Base-by-base conservation (phyloP, 148 eudicot genomes). In the Gaultheria prostrata region DNA sequence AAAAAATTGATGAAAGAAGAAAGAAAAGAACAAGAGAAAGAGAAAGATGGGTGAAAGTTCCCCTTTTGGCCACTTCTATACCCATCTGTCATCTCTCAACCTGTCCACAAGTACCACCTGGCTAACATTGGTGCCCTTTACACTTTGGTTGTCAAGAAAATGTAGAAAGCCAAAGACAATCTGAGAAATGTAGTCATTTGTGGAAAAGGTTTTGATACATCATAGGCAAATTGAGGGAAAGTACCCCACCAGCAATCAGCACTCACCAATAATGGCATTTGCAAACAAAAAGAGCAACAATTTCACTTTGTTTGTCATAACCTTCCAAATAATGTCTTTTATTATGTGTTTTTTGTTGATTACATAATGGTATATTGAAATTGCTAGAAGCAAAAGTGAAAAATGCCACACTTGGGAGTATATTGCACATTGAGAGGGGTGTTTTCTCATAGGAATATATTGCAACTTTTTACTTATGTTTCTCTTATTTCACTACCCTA, bases 41-140 rank as follows among this genome's bases (percentile, higher is more conserved):
- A 20, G 18, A 56, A 54, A 46, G 30, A 51, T 32, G 57, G 33
- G 12, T 21, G 32, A 49, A 48, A 48, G 33, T 21, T 5, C 35
- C 81, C 48, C 12, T 18, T 21, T 30, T 4, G 1, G 30, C 28
- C 26, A 28, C 35, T 33, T 10, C 2, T 33, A 48, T 33, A 18
- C 32, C 26, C 69, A 30, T 18, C 28, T 50, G 80, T 6, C 51
- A 43, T 21, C 30, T 74, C 28, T 74, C 2, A 43, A 28, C 61
- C 43, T 77, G n/a, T 77, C 80, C 33, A 51, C 12, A 20, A 77
- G 6, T 18, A 26, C 67, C 81, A 78, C 46, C 30, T 78, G 81
- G 81, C 81, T 20, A 54, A 33, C 48, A 33, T 53, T 32, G 12
- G 48, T 78, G 17, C 3, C 49, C 28, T 33, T 77, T 35, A 33